Base-by-base conservation (phyloP, 1,284 basidiomycete genomes). In the Cryptococcus sp. region DNA sequence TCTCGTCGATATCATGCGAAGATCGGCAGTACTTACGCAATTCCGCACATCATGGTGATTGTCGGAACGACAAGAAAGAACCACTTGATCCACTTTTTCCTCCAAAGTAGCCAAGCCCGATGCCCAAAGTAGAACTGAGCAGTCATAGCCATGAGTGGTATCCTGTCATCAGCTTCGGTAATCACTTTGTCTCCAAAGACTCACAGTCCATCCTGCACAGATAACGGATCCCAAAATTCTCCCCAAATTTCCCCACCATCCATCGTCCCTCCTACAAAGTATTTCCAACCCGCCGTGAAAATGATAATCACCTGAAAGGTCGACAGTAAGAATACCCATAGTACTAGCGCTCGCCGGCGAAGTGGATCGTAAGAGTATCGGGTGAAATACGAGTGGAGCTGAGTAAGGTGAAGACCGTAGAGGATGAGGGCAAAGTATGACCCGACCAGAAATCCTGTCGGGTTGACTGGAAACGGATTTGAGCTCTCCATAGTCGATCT, bases 171-270 rank as follows among this genome's bases (percentile, higher is more conserved):
- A 51, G 36, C 42, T 36, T 23, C 16, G 13, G 21, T 4, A 14
- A 2, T 42, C 39, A 25, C 14, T 22, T 1, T 19, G 14, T 49
- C n/a, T 34, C 18, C 13, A 22, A 9, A 16, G 19, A 59, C 64
- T 55, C 50, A 69, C 67, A 67, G 41, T n/a, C 61, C 67, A 61
- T 69, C 65, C 40, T 69, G 67, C n/a, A 67, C 55, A 32, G 59
- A 63, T 16, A 69, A 49, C 3, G 60, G 63, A 62, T 63, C 65
- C 57, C 63, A 64, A 37, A 67, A 69, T 22, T 59, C 56, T n/a
- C 62, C 62, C 67, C 67, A 69, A 18, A 69, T 55, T 21, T 23
- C 23, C 4, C 51, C 54, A 24, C 61, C 42, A 7, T 52, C 42
- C 5, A 57, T 57, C 11, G 48, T 9, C 9, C 67, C 67, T 16